phyloP scores from a whole-genome alignment of 2,329 filamentous ascomycete species.

The Microcyclospora tardicrescens region DNA sequence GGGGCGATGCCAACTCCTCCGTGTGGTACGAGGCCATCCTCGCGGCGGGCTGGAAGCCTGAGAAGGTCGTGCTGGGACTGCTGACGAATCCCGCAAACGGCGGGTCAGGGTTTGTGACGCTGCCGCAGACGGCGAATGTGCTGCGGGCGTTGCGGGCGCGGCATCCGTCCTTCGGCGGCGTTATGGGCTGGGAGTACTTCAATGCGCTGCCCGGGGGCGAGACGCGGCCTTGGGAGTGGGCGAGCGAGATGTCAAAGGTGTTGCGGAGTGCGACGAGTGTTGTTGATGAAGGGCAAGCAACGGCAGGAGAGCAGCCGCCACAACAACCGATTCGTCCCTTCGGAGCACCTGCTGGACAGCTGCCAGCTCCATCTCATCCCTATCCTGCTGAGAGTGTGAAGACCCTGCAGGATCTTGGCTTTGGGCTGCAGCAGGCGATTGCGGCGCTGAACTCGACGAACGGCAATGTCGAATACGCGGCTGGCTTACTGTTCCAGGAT shows the following conservation, averaged over 20 bases:
- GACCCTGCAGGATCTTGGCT: slow-evolving; percentile 33
- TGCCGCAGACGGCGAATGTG: slow-evolving; percentile 43
- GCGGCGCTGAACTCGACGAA: slow-evolving; percentile 35
- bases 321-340: slow-evolving; percentile 21
- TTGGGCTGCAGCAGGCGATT: slow-evolving; percentile 33
- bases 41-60: slow-evolving; percentile 54
- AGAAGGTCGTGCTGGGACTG: slow-evolving; percentile 66
- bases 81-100: slow-evolving; percentile 70
- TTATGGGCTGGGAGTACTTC: slow-evolving; percentile 96
- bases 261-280: slow-evolving; percentile 23
- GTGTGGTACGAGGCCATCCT: slow-evolving; percentile 42
- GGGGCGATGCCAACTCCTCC: slow-evolving; percentile 51
- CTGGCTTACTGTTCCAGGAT: slow-evolving; percentile 34
- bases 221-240: slow-evolving; percentile 64
- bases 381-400: slow-evolving; percentile 31
- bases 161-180: slow-evolving; percentile 62
- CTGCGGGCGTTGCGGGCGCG: slow-evolving; percentile 44
- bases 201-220: slow-evolving; percentile 57
- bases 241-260: slow-evolving; percentile 46
- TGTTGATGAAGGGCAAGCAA: no score
- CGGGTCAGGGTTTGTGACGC: slow-evolving; percentile 43
- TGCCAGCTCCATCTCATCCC: slow-evolving; percentile 21
- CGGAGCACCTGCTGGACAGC: slow-evolving; percentile 15
- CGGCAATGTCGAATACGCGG: slow-evolving; percentile 38
- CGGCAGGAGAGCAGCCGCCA: slow-evolving; percentile 11